These are phyloP conservation scores for Pyracantha coccinea DNA, from an alignment of 331 rosid genomes.

Conservation along the genomic window DNA sequence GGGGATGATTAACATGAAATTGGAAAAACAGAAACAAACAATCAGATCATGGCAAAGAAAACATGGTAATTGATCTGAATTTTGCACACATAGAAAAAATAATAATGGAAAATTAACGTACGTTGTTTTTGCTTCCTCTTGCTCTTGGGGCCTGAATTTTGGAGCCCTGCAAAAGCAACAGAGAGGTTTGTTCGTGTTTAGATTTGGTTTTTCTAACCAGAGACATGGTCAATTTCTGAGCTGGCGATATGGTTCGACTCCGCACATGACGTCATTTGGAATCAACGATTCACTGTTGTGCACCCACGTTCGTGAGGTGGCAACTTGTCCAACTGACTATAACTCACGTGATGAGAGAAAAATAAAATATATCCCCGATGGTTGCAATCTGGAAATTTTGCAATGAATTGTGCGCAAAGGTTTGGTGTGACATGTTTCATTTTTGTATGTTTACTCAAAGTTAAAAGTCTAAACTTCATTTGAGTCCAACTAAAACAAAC, in stretches of 20 bases:
- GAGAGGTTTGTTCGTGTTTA: background rate
- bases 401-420: background rate
- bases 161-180: background rate
- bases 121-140: conserved; percentile 5
- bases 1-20: background rate
- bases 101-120: background rate
- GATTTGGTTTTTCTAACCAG: background rate
- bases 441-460: background rate
- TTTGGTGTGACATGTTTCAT: background rate
- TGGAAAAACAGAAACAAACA: background rate
- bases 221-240: conserved; percentile 4
- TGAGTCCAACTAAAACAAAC: background rate
- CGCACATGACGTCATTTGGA: background rate
- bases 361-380: too few relatives aligned
- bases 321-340: background rate
- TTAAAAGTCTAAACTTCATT: background rate
- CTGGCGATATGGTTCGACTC: background rate
- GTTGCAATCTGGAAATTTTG: background rate
- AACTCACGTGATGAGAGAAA: background rate
- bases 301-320: too few relatives aligned
- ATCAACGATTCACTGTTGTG: background rate
- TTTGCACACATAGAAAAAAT: background rate
- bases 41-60: background rate
- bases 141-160: background rate
- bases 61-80: background rate